phyloP scores from a whole-genome alignment of 805 yeast species.

The Torulaspora maleeae region DNA sequence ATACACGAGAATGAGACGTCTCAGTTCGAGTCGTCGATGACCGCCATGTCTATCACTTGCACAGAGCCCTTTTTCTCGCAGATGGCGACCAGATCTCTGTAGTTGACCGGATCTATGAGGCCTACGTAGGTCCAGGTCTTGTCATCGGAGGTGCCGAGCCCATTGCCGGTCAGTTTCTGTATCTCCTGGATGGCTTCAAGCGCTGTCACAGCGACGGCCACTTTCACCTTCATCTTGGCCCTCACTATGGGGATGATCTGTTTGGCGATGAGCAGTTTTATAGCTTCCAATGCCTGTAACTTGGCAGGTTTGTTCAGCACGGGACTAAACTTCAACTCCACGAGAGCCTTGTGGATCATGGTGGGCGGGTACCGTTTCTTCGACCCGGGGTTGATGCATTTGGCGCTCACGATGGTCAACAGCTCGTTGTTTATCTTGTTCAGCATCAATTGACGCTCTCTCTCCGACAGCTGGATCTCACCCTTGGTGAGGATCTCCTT shows the following conservation, averaged over 20 bases:
- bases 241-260: conserved; percentile 91
- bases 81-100: conserved; percentile 61
- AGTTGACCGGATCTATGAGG: conserved; percentile 80
- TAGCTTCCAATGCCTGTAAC: conserved; percentile 87
- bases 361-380: conserved; percentile 91
- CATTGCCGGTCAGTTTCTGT: conserved; percentile 40
- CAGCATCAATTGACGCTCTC: conserved; percentile 75
- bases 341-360: conserved; percentile 83
- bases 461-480: conserved; percentile 90
- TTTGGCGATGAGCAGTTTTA: conserved; percentile 63
- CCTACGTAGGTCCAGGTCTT: conserved; percentile 55
- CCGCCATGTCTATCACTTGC: conserved; percentile 88
- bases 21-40: conserved; percentile 49
- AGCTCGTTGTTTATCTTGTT: conserved; percentile 77
- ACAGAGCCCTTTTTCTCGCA: conserved; percentile 52
- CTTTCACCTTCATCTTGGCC: conserved; percentile 84
- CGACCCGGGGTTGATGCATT: conserved; percentile 85
- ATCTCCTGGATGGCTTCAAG: conserved; percentile 39
- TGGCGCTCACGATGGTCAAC: conserved; percentile 75
- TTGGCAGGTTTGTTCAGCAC: conserved; percentile 73
- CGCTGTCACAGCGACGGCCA: conserved; percentile 50
- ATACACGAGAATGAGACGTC: conserved; percentile 7
- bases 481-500: conserved; percentile 83
- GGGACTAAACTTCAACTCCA: conserved; percentile 73
- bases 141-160: conserved; percentile 43